A percentile compares a stretch with the other conserved stretches of the same genome.
These are phyloP conservation scores for Pythium aristosporum DNA, from an alignment of 352 stramenopile genomes.

Conservation along the genomic window DNA sequence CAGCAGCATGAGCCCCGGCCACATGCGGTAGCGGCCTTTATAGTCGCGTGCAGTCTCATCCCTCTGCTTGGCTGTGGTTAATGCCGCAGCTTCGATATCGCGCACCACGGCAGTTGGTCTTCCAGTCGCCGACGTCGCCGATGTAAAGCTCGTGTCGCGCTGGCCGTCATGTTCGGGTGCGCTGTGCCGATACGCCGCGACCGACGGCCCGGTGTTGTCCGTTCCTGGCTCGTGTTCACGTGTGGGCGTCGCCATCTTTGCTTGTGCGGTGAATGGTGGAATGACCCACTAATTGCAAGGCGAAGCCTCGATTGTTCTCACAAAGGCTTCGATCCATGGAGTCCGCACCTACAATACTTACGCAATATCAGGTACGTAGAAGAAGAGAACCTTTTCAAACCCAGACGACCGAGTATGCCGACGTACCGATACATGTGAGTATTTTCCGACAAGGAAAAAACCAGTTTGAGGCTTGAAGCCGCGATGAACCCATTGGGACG, in stretches of 20 bases:
- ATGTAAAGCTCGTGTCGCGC: constrained; percentile 4
- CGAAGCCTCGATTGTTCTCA: not conserved
- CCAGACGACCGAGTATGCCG: too few species aligned
- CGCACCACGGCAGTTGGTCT: not conserved
- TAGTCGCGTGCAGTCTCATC: constrained; percentile 1
- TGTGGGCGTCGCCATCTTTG: not conserved
- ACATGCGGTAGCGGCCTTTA: constrained; percentile 8
- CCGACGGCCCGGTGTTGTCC: not conserved
- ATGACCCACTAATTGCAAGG: too few species aligned
- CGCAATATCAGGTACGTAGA: too few species aligned
- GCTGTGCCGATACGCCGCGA: constrained; percentile 10
- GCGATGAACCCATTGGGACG: too few species aligned
- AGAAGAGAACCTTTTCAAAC: too few species aligned
- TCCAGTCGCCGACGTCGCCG: not conserved
- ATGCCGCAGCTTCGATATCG: constrained; percentile 7
- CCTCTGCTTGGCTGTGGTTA: not conserved
- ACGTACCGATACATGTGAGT: too few species aligned
- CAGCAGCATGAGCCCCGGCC: constrained; percentile 6
- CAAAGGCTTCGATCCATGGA: too few species aligned
- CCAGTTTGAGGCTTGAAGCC: too few species aligned
- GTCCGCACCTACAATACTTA: too few species aligned
- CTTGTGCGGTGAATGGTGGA: not conserved
- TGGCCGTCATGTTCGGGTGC: not conserved
- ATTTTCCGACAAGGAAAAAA: too few species aligned
- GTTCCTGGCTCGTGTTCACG: not conserved